phyloP scores from a whole-genome alignment of 148 eudicot genomes.

The Rhododendron molle region DNA sequence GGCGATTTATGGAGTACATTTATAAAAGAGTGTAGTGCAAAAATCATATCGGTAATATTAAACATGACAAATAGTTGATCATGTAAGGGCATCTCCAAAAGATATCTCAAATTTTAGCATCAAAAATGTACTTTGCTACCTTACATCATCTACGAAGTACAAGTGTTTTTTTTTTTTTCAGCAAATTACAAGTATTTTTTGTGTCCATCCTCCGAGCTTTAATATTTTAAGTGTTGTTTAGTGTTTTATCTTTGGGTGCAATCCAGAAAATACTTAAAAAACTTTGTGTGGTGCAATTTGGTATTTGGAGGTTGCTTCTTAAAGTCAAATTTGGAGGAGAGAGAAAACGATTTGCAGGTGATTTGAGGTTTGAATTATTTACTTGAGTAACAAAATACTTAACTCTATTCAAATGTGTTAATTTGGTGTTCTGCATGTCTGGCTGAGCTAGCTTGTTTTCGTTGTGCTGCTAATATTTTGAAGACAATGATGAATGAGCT shows the following conservation, averaged over 20 bases:
- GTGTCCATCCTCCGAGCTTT: not conserved
- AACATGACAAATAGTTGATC: not conserved
- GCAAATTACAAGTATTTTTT: not conserved
- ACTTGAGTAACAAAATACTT: not conserved
- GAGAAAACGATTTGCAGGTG: too few species aligned
- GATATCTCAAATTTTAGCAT: not conserved
- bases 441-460: not conserved
- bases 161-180: too few species aligned
- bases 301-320: not conserved
- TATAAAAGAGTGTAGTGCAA: not conserved
- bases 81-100: not conserved
- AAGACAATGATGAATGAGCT: not conserved
- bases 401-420: not conserved
- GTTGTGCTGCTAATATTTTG: too few species aligned
- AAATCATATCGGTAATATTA: not conserved
- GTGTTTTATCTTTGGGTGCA: not conserved
- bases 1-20: not conserved
- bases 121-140: not conserved
- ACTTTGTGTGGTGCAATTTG: not conserved
- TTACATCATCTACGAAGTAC: not conserved
- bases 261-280: not conserved
- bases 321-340: not conserved
- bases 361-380: not conserved
- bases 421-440: not conserved
- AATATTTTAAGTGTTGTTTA: not conserved